Evolutionary conservation across 345 rosid genomes (phyloP), one percentile per base, ranked within the genome.

Genomic region (Mallotus nudiflorus): DNA sequence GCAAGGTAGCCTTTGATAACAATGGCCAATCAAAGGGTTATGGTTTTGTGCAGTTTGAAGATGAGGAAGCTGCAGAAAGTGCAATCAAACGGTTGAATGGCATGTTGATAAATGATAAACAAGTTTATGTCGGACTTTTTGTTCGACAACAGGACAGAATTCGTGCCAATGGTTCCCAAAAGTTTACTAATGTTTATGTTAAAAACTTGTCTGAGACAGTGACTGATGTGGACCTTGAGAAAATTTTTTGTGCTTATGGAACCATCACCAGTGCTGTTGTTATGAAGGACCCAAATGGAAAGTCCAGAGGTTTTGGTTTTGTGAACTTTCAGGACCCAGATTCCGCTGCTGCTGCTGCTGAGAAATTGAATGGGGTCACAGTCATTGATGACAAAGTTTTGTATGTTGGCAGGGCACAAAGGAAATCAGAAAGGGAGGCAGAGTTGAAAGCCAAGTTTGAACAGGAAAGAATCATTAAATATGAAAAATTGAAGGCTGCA

Each of bases 371-470:
- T 67, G 93, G 93, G 33, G 58, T 53, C 35, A 48, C 65, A 31
- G 27, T 72, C 56, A 75, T 65, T 10, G 85, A 80, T 51, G 88
- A 85, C 53, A 85, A 84, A 73, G 81, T 79, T 45, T 76, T 85
- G 88, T 90, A 77, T 64, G 96, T 88, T 33, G 93, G 91, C 0
- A 88, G 79, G 82, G 96, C 96, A 2, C 96, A 86, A 57, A 88
- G 80, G 77, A 88, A 87, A 80, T 50, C 79, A 4, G 93, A 90
- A 68, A 84, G 96, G 77, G 91, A 88, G 65, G 81, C 80, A 8
- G 90, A 82, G 72, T 59, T 90, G 80, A 87, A 74, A 74, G 80
- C 80, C 18, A 88, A 81, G 82, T 86, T 86, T 71, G 93, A 90
- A 71, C 83, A 75, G 65, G 91, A 85, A 71, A 85, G 81, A 74